Base-by-base conservation (phyloP, 2,329 filamentous ascomycete genomes). In the Boeremia lycopersici region DNA sequence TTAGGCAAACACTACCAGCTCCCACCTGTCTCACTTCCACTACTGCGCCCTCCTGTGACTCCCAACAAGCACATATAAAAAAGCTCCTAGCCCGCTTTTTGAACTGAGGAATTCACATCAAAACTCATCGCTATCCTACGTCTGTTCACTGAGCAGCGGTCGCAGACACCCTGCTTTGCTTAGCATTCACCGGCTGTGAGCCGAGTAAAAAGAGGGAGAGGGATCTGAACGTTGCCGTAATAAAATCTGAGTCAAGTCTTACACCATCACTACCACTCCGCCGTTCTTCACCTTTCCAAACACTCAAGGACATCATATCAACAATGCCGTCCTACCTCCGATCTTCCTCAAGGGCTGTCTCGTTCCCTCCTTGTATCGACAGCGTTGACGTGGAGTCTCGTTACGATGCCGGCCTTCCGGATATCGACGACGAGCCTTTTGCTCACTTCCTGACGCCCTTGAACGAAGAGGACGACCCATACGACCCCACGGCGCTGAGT, bases 351-450 rank as follows among this genome's bases (percentile, higher is more conserved):
- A 64, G 72, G 60, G 67, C 71, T 26, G 72, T 70, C 52, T 75
- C 72, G 1, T 75, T 66, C 53, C 72, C 71, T 44, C 72, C 72
- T 25, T 71, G 66, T 59, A 57, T 74, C 46, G 65, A 74, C 39
- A 65, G 48, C 42, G 53, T 67, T 43, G 65, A 69, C 31, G 61
- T 65, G 43, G 62, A 58, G 40, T 26, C 63, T 6, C 29, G 52
- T 2, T 48, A 62, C 8, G 48, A 60, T 8, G 29, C 43, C 11
- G 56, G 66, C 10, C 72, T 76, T 2, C 73, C 71, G 12, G 72
- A 77, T 51, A 77, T 77, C 51, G 75, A 78, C 53, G 75, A 78
- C 36, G 73, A 78, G 36, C 76, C 76, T 6, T 77, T 77, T 54
- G 70, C 74, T 29, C 76, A 78, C 65, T 78, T 78, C 67, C 67